A percentile compares a stretch with the other conserved stretches of the same genome.
Conservation (phyloP, 2,329 filamentous ascomycete species). For the Diaporthe aspalathi region DNA sequence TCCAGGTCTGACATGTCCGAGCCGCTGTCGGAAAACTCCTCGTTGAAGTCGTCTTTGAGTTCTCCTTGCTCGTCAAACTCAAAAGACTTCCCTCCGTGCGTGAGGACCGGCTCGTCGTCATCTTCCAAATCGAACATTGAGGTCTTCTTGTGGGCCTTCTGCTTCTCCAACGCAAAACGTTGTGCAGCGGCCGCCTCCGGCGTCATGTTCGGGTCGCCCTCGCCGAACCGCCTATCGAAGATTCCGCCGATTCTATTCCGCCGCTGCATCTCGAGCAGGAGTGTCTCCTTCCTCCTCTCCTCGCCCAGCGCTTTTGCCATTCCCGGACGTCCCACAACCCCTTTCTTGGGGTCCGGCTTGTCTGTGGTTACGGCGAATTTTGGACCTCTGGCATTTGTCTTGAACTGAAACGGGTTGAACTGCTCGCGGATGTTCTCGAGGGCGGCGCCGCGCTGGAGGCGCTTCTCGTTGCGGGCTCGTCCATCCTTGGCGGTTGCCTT, state of each 20-base stretch:
- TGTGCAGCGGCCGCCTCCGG: constrained; percentile 93
- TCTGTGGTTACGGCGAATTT: constrained; percentile 88
- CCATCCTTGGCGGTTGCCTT: constrained; percentile 77
- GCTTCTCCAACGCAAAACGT: constrained; percentile 89
- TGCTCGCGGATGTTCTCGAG: constrained; percentile 90
- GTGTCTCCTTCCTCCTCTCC: constrained; percentile 82
- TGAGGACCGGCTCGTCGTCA: constrained; percentile 76
- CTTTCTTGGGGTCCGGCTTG: constrained; percentile 67
- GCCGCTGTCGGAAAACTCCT: constrained; percentile 71
- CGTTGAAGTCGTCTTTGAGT: constrained; percentile 80
- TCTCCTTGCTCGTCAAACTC: constrained; percentile 68
- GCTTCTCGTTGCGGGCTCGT: constrained; percentile 75
- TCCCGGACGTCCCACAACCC: constrained; percentile 79
- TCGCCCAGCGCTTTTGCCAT: constrained; percentile 88
- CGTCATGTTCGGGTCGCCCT: constrained; percentile 93
- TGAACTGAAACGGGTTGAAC: constrained; percentile 98
- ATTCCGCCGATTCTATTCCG: constrained; percentile 94
- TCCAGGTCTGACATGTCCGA: constrained; percentile 61
- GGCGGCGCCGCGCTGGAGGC: constrained; percentile 80
- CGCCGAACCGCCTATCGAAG: constrained; percentile 92
- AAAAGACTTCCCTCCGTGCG: constrained; percentile 84
- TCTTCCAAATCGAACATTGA: constrained; percentile 93
- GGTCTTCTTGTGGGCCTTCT: constrained; percentile 79
- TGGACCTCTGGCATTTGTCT: constrained; percentile 78
- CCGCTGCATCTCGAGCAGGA: constrained; percentile 89